These are phyloP conservation scores for Scutellaria baicalensis DNA, from an alignment of 257 asterid genomes.

Conservation along the genomic window DNA sequence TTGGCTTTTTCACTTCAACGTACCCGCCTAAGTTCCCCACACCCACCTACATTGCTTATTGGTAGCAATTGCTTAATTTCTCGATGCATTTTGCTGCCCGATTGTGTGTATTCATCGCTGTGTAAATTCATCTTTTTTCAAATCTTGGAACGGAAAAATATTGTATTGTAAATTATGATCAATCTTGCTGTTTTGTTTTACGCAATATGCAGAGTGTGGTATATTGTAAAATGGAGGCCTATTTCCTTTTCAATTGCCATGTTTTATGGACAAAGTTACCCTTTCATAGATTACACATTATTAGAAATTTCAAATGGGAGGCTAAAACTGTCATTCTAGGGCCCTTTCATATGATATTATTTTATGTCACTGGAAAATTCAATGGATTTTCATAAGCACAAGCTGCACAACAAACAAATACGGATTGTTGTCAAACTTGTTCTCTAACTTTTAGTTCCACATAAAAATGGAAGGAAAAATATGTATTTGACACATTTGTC, in stretches of 20 bases:
- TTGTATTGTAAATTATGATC: background rate
- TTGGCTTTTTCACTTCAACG: conserved; percentile 80
- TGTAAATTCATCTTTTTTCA: background rate
- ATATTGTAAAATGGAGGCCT: background rate
- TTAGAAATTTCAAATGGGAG: background rate
- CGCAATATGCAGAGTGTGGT: background rate
- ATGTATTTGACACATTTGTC: no score
- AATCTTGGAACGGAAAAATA: background rate
- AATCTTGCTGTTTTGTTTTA: no score
- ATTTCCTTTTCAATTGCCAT: background rate
- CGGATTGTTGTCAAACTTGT: no score
- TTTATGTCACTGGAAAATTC: no score
- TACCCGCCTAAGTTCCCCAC: conserved; percentile 28
- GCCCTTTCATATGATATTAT: no score
- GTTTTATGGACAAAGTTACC: no score
- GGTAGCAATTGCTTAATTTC: background rate
- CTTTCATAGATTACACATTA: no score
- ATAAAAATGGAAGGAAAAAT: no score
- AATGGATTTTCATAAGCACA: no score
- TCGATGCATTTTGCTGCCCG: background rate
- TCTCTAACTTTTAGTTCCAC: no score
- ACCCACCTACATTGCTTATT: background rate
- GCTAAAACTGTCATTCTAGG: background rate
- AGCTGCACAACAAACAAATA: no score
- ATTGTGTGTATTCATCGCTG: background rate